Evolutionary conservation across 495 filamentous ascomycete species (phyloP).

Genomic region (Pseudoneurospora amorphoporcata): DNA sequence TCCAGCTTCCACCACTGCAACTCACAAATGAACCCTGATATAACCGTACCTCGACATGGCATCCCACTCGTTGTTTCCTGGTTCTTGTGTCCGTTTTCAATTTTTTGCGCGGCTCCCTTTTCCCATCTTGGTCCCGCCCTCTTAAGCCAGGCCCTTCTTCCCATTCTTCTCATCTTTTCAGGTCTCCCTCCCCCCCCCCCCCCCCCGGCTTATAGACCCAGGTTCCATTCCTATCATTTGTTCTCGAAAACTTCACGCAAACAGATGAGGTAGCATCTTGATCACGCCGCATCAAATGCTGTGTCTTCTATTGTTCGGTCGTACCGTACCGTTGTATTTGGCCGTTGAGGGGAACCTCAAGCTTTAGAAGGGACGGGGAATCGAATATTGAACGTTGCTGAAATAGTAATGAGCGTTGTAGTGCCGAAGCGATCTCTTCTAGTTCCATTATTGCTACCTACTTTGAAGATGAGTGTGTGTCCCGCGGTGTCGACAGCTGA

Average conservation of each 20-base stretch:
- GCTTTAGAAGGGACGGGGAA: neutral
- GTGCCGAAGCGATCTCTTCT: too few relatives aligned
- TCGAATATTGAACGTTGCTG: too few relatives aligned
- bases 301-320: neutral
- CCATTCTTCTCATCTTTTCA: too few relatives aligned
- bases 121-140: too few relatives aligned
- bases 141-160: too few relatives aligned
- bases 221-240: too few relatives aligned
- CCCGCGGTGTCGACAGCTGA: too few relatives aligned
- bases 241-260: neutral
- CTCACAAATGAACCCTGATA: neutral
- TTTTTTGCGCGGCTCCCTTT: neutral
- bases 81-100: neutral
- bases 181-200: neutral
- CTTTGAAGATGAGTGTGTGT: too few relatives aligned
- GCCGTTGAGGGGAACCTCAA: neutral
- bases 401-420: too few relatives aligned
- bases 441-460: too few relatives aligned
- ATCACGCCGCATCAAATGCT: neutral
- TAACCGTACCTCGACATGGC: neutral
- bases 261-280: neutral
- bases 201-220: too few relatives aligned
- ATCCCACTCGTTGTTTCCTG: neutral
- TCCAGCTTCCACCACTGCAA: too few relatives aligned
- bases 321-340: neutral